Evolutionary conservation across 805 yeast genomes (phyloP).

Genomic region (Candida piceae): DNA sequence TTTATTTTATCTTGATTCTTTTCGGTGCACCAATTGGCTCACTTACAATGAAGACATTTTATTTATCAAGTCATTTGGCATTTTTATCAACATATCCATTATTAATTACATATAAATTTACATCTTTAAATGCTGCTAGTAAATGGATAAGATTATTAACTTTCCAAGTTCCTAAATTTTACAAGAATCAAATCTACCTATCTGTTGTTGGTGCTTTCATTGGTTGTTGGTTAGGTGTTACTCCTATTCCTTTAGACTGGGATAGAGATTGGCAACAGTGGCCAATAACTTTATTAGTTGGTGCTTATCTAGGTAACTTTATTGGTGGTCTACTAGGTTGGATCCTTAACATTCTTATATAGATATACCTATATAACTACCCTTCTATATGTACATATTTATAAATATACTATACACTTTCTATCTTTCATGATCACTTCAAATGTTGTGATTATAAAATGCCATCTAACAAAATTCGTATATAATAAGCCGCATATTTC

Average conservation of each 20-base stretch:
- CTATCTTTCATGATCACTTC: neutral
- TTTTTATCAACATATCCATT: slow-evolving; percentile 58
- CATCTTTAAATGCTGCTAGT: slow-evolving; percentile 17
- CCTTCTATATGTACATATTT: too few relatives aligned
- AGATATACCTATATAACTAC: neutral
- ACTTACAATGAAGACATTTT: slow-evolving; percentile 47
- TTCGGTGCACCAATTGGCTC: slow-evolving; percentile 79
- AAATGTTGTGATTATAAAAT: too few relatives aligned
- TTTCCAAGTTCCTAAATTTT: slow-evolving; percentile 26
- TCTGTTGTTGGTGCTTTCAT: slow-evolving; percentile 39
- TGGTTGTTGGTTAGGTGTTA: slow-evolving; percentile 90
- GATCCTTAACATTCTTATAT: slow-evolving; percentile 3
- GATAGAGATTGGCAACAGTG: slow-evolving; percentile 95
- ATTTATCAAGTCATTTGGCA: slow-evolving; percentile 59
- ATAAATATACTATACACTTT: too few relatives aligned
- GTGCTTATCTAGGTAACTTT: slow-evolving; percentile 70
- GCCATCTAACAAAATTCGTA: too few relatives aligned
- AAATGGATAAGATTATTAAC: slow-evolving; percentile 27
- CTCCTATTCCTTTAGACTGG: slow-evolving; percentile 96
- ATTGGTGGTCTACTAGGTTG: slow-evolving; percentile 39
- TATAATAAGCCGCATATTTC: too few relatives aligned
- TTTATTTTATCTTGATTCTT: slow-evolving; percentile 43
- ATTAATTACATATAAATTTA: slow-evolving; percentile 49
- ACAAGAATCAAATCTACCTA: slow-evolving; percentile 31
- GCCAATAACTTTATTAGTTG: slow-evolving; percentile 84